phyloP scores from a whole-genome alignment of 805 yeast species.

The Yarrowia phangngaensis region DNA sequence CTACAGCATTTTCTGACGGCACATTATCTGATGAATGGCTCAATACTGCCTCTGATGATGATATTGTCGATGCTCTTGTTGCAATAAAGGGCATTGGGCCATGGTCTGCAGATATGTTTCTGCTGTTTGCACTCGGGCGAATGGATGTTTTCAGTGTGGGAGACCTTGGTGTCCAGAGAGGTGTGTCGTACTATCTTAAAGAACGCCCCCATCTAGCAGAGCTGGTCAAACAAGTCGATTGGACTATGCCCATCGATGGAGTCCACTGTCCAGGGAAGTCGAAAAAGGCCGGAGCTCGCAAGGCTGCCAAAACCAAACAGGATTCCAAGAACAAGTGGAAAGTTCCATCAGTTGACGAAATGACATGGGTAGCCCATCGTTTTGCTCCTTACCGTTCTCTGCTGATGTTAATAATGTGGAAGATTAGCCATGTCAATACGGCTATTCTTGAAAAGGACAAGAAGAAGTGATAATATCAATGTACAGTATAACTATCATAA shows the following conservation, averaged over 20 bases:
- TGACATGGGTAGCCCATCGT: conserved; percentile 59
- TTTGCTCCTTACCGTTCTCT: conserved; percentile 66
- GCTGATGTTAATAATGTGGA: conserved; percentile 72
- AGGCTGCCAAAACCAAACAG: conserved; percentile 40
- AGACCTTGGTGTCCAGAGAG: conserved; percentile 83
- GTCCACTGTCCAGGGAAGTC: conserved; percentile 37
- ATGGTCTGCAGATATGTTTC: conserved; percentile 90
- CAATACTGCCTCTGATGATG: conserved; percentile 34
- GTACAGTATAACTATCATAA: no score
- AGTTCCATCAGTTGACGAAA: conserved; percentile 43
- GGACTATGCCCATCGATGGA: conserved; percentile 32
- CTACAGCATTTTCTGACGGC: conserved; percentile 35
- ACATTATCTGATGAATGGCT: conserved; percentile 35
- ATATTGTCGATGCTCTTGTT: conserved; percentile 37
- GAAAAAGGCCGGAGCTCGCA: conserved; percentile 39
- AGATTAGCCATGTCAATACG: conserved; percentile 56
- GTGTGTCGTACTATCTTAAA: conserved; percentile 62
- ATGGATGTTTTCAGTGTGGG: conserved; percentile 69
- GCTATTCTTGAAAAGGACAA: conserved; percentile 43
- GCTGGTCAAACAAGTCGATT: conserved; percentile 34
- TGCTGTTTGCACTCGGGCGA: conserved; percentile 62
- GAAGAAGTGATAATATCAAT: conserved; percentile 19
- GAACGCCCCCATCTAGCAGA: conserved; percentile 40
- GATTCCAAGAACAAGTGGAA: conserved; percentile 41
- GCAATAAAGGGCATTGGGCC: conserved; percentile 41